phyloP scores from a whole-genome alignment of 2,329 filamentous ascomycete species.

The Fusarium domesticum region DNA sequence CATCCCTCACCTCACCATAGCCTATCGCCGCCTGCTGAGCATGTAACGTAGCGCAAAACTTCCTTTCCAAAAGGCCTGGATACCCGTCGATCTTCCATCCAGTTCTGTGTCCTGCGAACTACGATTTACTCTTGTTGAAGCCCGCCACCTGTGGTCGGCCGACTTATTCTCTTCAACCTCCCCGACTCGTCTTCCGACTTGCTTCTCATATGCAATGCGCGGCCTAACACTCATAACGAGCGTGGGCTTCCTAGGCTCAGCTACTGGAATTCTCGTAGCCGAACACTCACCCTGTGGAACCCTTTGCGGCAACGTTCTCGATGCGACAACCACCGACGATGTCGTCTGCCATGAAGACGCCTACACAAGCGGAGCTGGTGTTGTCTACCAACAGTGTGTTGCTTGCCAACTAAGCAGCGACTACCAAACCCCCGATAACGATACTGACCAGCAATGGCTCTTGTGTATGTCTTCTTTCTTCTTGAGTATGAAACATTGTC shows the following conservation, averaged over 20 bases:
- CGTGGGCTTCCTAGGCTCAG: conserved; percentile 17
- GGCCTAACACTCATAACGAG: conserved; percentile 12
- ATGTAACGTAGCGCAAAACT: conserved; percentile 15
- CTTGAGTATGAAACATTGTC: neutral
- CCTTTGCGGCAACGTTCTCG: conserved; percentile 53
- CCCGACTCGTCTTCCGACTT: neutral
- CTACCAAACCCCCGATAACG: conserved; percentile 40
- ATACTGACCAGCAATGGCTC: conserved; percentile 52
- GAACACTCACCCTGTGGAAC: conserved; percentile 48
- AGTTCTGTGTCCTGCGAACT: too few species aligned
- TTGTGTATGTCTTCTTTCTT: conserved; percentile 48
- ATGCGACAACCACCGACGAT: conserved; percentile 44
- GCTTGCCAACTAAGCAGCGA: conserved; percentile 51
- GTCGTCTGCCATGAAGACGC: conserved; percentile 45
- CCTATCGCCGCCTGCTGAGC: conserved; percentile 11
- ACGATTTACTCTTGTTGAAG: too few species aligned
- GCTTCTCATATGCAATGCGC: conserved; percentile 5
- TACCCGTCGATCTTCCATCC: neutral
- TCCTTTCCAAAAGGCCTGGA: neutral
- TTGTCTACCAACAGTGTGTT: conserved; percentile 52
- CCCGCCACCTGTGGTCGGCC: neutral
- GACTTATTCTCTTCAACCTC: neutral
- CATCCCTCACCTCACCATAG: neutral
- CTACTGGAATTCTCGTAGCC: conserved; percentile 41
- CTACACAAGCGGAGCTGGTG: conserved; percentile 42